phyloP scores from a whole-genome alignment of 1,284 basidiomycete species.

The Sanghuangporus sanghuang region DNA sequence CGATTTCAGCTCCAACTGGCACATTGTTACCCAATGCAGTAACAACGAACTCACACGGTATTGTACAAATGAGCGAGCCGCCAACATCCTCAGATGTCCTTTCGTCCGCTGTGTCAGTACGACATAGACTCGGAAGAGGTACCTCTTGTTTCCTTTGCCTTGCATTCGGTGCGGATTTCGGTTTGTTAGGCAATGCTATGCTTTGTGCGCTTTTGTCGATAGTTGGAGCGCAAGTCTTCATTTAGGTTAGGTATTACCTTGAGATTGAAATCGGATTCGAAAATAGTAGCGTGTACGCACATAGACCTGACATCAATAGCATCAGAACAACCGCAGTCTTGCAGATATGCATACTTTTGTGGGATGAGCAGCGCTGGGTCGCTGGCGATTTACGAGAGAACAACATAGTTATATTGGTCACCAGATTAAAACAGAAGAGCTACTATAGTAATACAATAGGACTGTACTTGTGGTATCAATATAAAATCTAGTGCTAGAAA shows the following conservation, averaged over 20 bases:
- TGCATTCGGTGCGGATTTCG: not conserved
- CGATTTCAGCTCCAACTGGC: constrained; percentile 8
- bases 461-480: not conserved
- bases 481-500: not conserved
- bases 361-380: too few species aligned
- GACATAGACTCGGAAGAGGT: not conserved
- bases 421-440: too few species aligned
- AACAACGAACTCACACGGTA: constrained; percentile 4
- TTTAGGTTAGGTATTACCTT: not conserved
- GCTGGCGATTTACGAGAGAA: too few species aligned
- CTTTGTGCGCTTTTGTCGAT: not conserved
- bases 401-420: too few species aligned
- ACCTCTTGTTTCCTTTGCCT: not conserved
- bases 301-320: too few species aligned
- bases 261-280: not conserved
- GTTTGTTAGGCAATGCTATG: not conserved
- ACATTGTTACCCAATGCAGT: not conserved
- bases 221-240: not conserved
- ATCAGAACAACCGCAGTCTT: too few species aligned
- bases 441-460: not conserved
- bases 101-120: not conserved
- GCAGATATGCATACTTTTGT: too few species aligned
- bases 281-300: too few species aligned
- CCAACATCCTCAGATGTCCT: not conserved
- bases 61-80: not conserved